phyloP scores from a whole-genome alignment of 140 eudicot species.

The Erigeron philadelphicus region DNA sequence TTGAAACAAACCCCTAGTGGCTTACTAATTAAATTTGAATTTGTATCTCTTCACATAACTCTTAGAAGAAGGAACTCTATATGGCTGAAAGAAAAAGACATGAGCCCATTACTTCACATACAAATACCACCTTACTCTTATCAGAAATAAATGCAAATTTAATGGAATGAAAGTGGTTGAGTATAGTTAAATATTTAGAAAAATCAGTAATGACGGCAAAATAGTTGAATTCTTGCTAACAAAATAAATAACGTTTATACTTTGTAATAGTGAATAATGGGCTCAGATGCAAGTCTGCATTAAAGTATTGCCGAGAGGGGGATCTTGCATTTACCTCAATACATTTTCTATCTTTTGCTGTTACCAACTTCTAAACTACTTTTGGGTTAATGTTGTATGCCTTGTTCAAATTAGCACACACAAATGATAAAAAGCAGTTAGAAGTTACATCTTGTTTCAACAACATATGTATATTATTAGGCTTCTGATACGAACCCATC shows the following conservation, averaged over 20 bases:
- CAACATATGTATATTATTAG: not conserved
- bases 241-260: not conserved
- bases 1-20: not conserved
- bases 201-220: not conserved
- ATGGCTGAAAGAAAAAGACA: not conserved
- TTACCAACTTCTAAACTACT: not conserved
- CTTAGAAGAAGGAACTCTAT: not conserved
- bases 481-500: too few relatives aligned
- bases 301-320: not conserved
- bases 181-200: not conserved
- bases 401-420: not conserved
- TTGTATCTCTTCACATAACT: not conserved
- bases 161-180: not conserved
- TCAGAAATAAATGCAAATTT: not conserved
- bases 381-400: not conserved
- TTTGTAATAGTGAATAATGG: not conserved
- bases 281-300: not conserved
- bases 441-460: not conserved
- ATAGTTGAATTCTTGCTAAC: not conserved
- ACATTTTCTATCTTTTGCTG: not conserved
- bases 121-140: not conserved
- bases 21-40: not conserved
- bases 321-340: not conserved
- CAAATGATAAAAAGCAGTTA: not conserved
- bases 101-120: not conserved